phyloP scores from a whole-genome alignment of 768 basidiomycete species.

The Suillus weaverae region DNA sequence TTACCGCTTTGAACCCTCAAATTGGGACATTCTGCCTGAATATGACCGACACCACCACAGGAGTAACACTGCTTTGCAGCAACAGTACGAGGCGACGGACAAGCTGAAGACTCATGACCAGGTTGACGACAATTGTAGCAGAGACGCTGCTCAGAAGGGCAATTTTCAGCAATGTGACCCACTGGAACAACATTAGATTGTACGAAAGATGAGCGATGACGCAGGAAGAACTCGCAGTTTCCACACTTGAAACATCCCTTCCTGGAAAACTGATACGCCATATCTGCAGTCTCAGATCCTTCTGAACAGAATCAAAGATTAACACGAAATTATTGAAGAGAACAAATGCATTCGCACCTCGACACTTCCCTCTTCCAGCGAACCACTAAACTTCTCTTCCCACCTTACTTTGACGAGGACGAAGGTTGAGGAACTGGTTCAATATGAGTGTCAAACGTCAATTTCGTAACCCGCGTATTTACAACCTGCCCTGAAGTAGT shows the following conservation, averaged over 20 bases:
- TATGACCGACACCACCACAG: conserved; percentile 90
- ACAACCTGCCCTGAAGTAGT: conserved; percentile 35
- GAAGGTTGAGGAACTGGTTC: conserved; percentile 35
- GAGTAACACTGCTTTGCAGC: conserved; percentile 91
- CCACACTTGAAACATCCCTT: conserved; percentile 95
- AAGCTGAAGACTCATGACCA: conserved; percentile 90
- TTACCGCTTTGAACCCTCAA: conserved; percentile 65
- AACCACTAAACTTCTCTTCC: conserved; percentile 63
- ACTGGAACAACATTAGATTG: conserved; percentile 45
- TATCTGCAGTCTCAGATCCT: conserved; percentile 40
- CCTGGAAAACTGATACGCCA: conserved; percentile 83
- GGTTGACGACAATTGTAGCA: conserved; percentile 96
- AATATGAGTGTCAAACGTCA: conserved; percentile 17
- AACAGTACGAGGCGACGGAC: conserved; percentile 79
- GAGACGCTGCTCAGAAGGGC: conserved; percentile 82
- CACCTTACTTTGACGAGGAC: conserved; percentile 64
- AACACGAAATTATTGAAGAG: conserved; percentile 7
- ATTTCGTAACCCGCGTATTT: conserved; percentile 16
- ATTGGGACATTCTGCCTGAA: conserved; percentile 84
- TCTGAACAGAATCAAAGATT: conserved; percentile 29
- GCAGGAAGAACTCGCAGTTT: conserved; percentile 61
- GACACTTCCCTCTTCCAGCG: conserved; percentile 74
- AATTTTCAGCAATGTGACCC: conserved; percentile 92
- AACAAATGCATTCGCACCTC: conserved; percentile 44
- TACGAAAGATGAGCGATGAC: conserved; percentile 15